Evolutionary conservation across 164 flowering plant genomes (phyloP).

Genomic region (Tetracentron sinense): DNA sequence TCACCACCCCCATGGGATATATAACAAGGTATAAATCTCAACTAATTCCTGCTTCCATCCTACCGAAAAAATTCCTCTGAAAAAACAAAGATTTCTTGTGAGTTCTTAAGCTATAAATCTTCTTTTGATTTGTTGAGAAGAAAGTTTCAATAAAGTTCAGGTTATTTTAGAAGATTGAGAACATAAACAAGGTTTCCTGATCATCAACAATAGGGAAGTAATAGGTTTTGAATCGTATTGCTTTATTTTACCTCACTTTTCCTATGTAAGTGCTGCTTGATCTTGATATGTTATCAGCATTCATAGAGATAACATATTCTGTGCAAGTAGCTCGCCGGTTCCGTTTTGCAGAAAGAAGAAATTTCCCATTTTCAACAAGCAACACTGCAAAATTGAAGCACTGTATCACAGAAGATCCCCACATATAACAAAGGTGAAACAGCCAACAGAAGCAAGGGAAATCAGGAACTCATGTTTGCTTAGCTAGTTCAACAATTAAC

Average conservation of each 20-base stretch:
- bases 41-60: background rate
- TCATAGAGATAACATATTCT: conserved; percentile 58
- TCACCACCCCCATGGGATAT: too few relatives aligned
- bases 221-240: background rate
- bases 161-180: too few relatives aligned
- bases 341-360: conserved; percentile 67
- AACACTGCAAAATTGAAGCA: background rate
- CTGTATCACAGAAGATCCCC: background rate
- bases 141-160: background rate
- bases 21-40: too few relatives aligned
- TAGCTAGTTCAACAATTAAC: background rate
- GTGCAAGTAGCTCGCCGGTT: conserved; percentile 61
- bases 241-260: conserved; percentile 33
- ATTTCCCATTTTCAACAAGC: conserved; percentile 62
- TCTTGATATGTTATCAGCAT: conserved; percentile 50
- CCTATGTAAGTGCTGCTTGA: conserved; percentile 58
- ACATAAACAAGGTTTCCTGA: too few relatives aligned
- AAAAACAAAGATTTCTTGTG: too few relatives aligned
- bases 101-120: background rate
- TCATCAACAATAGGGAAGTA: background rate
- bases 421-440: background rate
- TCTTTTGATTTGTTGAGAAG: background rate
- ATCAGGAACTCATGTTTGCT: background rate
- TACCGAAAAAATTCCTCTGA: background rate
- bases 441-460: background rate